Evolutionary conservation across 176 grass and related monocot genomes (phyloP), one percentile per base, ranked within the genome.

Genomic region (Elaeis guineensis): DNA sequence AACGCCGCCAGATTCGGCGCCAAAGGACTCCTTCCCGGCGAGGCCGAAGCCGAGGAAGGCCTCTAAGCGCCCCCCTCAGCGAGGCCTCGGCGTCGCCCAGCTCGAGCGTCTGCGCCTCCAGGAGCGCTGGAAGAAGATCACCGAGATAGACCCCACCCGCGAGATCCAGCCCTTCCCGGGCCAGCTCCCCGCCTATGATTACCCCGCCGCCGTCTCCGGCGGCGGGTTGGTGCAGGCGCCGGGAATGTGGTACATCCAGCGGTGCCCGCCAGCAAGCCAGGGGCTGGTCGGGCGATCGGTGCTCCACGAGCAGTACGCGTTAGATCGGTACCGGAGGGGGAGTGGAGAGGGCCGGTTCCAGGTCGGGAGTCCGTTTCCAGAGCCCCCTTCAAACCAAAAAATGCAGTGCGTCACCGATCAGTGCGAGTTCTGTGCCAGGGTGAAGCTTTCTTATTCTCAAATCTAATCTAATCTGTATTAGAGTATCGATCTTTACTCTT

Each of bases 21-120:
- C 32, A 2, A 35, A 51, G 11, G 75, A 71, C 16, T 20, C 19
- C 23, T 2, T 22, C 0, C 49, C 65, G 52, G 69, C 55, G 19
- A 70, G 57, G 49, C 56, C 67, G 21, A 57, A 74, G 28, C 20
- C 52, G 19, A 28, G 64, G 64, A 26, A 62, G n/a, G 15, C 68
- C 0, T 50, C 44, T 9, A 90, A 77, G 79, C 80, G 78, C 35
- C 29, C 69, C 16, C 78, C 87, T 26, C 79, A 90, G 79, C 78
- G 87, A 11, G 87, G 87, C 7, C 87, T 90, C 54, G 87, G 87
- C 56, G 82, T 90, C 17, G 82, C 82, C 50, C 82, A 85, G 60
- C 87, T 90, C 48, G 87, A 90, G 79, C 78, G 82, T 8, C 78
- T 90, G 51, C 87, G 87, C 2, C 75, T 79, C 72, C 75, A 83